A percentile compares a stretch with the other conserved stretches of the same genome.
These are phyloP conservation scores for Papilionanthe hybrid DNA, from an alignment of 116 monocot species.

Conservation along the genomic window DNA sequence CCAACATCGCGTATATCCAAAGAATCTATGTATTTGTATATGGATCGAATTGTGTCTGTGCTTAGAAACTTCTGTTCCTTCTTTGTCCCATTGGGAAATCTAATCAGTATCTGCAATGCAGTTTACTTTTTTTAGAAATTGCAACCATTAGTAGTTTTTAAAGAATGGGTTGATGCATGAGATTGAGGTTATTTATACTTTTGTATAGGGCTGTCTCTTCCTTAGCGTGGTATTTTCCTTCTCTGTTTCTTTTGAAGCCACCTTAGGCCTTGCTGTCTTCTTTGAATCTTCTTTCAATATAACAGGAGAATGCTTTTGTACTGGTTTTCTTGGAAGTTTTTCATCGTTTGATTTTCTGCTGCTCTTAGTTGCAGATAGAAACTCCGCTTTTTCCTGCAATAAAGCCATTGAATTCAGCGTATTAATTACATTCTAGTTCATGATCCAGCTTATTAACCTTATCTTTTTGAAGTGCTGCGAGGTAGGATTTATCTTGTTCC, in stretches of 20 bases:
- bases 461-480: slow-evolving; percentile 29
- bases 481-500: slow-evolving; percentile 41
- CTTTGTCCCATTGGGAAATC: slow-evolving; percentile 43
- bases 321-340: slow-evolving; percentile 7
- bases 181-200: background rate
- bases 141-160: background rate
- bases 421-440: background rate
- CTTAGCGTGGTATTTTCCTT: slow-evolving; percentile 10
- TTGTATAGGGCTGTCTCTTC: slow-evolving; percentile 4
- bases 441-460: slow-evolving; percentile 14
- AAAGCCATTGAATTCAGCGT: background rate
- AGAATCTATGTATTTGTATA: slow-evolving; percentile 43
- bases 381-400: slow-evolving; percentile 25
- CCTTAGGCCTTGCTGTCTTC: slow-evolving; percentile 11
- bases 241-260: background rate
- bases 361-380: no score
- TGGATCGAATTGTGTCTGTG: slow-evolving; percentile 36
- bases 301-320: background rate
- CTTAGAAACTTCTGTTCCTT: slow-evolving; percentile 24
- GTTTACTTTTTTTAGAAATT: background rate
- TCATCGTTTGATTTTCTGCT: background rate
- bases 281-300: background rate
- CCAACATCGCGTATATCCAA: slow-evolving; percentile 32
- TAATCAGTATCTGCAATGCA: slow-evolving; percentile 34
- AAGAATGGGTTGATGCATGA: background rate